These are phyloP conservation scores for Castanea crenata DNA, from an alignment of 306 rosid genomes.

Conservation along the genomic window DNA sequence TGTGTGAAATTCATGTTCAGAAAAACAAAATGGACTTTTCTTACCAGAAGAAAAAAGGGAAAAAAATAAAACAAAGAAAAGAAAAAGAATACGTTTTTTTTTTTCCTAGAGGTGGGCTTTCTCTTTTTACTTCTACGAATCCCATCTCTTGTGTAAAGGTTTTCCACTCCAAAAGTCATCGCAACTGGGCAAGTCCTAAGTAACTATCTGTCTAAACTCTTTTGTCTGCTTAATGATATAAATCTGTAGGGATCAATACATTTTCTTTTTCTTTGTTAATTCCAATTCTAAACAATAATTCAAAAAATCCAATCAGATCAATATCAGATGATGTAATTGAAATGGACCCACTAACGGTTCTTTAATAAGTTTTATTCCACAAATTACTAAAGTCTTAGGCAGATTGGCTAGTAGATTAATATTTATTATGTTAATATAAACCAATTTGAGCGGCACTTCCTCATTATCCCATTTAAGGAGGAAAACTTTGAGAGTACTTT, in stretches of 20 bases:
- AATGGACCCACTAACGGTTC: conserved; percentile 30
- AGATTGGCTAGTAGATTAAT: conserved; percentile 29
- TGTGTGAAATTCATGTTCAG: no score
- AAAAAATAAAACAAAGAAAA: not conserved
- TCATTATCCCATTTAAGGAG: conserved; percentile 22
- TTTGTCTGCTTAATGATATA: conserved; percentile 28
- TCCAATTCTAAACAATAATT: conserved; percentile 42
- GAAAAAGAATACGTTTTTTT: not conserved
- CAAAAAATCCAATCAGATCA: conserved; percentile 10
- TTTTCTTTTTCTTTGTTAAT: conserved; percentile 15
- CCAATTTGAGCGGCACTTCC: conserved; percentile 13
- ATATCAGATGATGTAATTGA: conserved; percentile 20
- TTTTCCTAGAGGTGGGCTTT: conserved; percentile 2
- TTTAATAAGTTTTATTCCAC: conserved; percentile 22
- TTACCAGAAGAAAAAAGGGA: no score
- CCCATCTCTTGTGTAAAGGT: conserved; percentile 12
- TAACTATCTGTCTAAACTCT: conserved; percentile 32
- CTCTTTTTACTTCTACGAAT: conserved; percentile 32
- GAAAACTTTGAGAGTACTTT: conserved; percentile 1
- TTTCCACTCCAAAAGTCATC: conserved; percentile 31
- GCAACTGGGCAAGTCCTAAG: conserved; percentile 27
- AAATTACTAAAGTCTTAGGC: conserved; percentile 21
- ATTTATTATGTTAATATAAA: conserved; percentile 19
- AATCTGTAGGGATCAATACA: conserved; percentile 9
- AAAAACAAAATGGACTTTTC: no score